These are phyloP conservation scores for Melanogaster broomeanus DNA, from an alignment of 768 basidiomycete genomes.

Conservation along the genomic window DNA sequence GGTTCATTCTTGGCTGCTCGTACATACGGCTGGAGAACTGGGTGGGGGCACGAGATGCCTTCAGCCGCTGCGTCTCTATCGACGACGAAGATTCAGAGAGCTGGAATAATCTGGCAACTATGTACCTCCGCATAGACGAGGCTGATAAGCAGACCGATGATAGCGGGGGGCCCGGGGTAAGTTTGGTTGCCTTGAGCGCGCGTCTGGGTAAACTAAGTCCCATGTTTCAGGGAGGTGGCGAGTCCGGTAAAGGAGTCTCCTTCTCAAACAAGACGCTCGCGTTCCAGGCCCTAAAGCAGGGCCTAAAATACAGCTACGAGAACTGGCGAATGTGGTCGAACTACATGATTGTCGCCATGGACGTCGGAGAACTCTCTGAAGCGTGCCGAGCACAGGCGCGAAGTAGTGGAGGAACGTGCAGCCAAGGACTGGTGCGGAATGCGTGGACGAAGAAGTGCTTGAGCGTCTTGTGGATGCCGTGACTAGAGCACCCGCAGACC, in stretches of 20 bases:
- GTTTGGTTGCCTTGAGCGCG: slow-evolving; percentile 7
- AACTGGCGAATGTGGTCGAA: slow-evolving; percentile 99
- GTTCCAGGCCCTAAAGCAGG: slow-evolving; percentile 90
- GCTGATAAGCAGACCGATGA: slow-evolving; percentile 32
- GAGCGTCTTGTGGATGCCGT: slow-evolving; percentile 89
- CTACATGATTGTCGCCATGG: slow-evolving; percentile 91
- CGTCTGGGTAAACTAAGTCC: slow-evolving; percentile 13
- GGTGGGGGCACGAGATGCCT: slow-evolving; percentile 81
- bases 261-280: slow-evolving; percentile 84
- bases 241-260: slow-evolving; percentile 39
- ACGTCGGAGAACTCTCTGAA: slow-evolving; percentile 91
- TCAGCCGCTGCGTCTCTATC: slow-evolving; percentile 81
- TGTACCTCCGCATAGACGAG: slow-evolving; percentile 83
- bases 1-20: slow-evolving; percentile 97
- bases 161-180: slow-evolving; percentile 31
- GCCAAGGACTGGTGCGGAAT: slow-evolving; percentile 48
- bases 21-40: slow-evolving; percentile 81
- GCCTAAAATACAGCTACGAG: slow-evolving; percentile 79
- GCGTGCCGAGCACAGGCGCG: slow-evolving; percentile 81
- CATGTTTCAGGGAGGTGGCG: slow-evolving; percentile 25
- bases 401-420: slow-evolving; percentile 62
- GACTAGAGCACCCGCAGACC: slow-evolving; percentile 51
- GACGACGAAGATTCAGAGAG: slow-evolving; percentile 98
- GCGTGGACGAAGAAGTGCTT: slow-evolving; percentile 85
- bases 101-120: slow-evolving; percentile 96